A percentile compares a stretch with the other conserved stretches of the same genome.
phyloP scores from a whole-genome alignment of 2,329 filamentous ascomycete genomes.

The Graphium sp. region DNA sequence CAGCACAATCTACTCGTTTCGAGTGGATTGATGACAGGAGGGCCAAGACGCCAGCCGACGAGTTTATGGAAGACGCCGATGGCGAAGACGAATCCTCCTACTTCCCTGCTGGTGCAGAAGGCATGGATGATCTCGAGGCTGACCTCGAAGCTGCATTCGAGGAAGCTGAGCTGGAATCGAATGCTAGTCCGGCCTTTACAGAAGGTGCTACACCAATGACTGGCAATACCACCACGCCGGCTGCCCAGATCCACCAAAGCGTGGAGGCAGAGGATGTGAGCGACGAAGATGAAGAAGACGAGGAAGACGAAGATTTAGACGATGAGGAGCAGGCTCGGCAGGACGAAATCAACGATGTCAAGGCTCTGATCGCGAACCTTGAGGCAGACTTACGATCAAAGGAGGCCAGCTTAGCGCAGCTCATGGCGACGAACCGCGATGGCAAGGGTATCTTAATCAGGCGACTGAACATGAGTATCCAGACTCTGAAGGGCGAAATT shows the following conservation, averaged over 20 bases:
- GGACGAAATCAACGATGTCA: conserved; percentile 28
- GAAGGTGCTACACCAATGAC: conserved; percentile 27
- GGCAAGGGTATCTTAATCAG: conserved; percentile 29
- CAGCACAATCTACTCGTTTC: conserved; percentile 40
- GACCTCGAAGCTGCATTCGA: conserved; percentile 37
- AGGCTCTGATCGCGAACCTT: conserved; percentile 35
- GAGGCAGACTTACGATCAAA: conserved; percentile 29
- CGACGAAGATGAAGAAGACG: conserved; percentile 25
- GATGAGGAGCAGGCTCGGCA: conserved; percentile 36
- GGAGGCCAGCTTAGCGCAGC: conserved; percentile 17
- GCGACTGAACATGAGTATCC: conserved; percentile 32
- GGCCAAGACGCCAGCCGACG: conserved; percentile 8
- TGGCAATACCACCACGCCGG: conserved; percentile 24
- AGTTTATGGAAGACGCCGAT: conserved; percentile 21
- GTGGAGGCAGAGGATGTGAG: conserved; percentile 28
- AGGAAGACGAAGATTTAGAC: conserved; percentile 33
- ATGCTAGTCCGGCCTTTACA: conserved; percentile 21
- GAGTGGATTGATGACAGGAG: conserved; percentile 44
- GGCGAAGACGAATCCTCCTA: conserved; percentile 28
- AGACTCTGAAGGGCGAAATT: conserved; percentile 24
- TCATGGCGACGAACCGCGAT: conserved; percentile 16
- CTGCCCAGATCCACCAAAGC: conserved; percentile 22
- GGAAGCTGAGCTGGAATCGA: conserved; percentile 19
- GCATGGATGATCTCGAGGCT: conserved; percentile 35
- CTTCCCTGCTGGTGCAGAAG: conserved; percentile 32